Conservation (phyloP, 257 asterid genomes). For the Solanum chiquidenum region DNA sequence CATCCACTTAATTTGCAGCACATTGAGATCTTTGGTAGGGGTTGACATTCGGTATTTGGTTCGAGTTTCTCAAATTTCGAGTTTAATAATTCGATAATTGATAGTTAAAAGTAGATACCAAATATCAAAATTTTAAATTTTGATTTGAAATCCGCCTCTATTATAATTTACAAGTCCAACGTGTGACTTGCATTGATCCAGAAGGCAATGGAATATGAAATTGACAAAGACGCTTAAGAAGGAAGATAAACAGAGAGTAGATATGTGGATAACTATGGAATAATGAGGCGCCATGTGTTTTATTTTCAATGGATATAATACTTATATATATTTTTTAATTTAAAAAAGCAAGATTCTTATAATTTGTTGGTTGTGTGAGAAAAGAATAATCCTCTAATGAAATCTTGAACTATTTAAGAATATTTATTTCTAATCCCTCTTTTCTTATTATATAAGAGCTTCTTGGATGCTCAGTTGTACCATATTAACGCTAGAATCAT, state of each 20-base stretch:
- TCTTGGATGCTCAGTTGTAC: neutral
- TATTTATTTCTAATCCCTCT: neutral
- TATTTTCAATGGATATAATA: neutral
- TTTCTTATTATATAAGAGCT: neutral
- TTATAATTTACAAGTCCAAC: neutral
- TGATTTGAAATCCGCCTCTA: neutral
- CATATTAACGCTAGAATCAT: neutral
- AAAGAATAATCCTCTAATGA: neutral
- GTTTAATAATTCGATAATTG: too few relatives aligned
- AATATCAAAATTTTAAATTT: too few relatives aligned
- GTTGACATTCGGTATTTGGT: too few relatives aligned
- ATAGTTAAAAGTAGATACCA: too few relatives aligned
- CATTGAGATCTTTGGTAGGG: too few relatives aligned
- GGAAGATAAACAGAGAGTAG: neutral
- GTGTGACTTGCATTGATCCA: neutral
- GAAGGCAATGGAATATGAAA: neutral
- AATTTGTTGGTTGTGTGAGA: neutral
- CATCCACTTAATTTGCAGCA: neutral
- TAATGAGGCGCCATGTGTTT: neutral
- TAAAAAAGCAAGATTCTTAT: neutral
- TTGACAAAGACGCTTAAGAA: neutral
- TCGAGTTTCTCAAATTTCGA: too few relatives aligned
- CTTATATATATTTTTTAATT: neutral
- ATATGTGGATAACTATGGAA: neutral
- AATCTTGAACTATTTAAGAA: neutral